phyloP scores from a whole-genome alignment of 2,329 filamentous ascomycete genomes.

The Penicillium decumbens region DNA sequence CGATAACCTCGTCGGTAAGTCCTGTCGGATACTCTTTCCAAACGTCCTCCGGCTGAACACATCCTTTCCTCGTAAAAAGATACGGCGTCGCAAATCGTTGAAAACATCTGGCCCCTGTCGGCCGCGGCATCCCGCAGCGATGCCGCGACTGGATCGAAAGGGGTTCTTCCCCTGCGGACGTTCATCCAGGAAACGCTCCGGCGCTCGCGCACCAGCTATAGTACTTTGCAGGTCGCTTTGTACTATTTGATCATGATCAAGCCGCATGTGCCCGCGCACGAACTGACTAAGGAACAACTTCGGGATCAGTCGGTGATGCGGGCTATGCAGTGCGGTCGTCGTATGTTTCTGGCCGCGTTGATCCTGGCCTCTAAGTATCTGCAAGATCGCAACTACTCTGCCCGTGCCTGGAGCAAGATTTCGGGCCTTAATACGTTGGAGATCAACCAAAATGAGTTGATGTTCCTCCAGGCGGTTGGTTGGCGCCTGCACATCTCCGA shows the following conservation, averaged over 20 bases:
- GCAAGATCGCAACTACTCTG: conserved; percentile 96
- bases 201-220: conserved; percentile 93
- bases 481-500: conserved; percentile 96
- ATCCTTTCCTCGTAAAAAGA: conserved; percentile 53
- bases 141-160: conserved; percentile 59
- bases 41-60: conserved; percentile 24
- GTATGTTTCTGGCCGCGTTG: conserved; percentile 93
- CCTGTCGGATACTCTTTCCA: conserved; percentile 34
- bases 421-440: conserved; percentile 89
- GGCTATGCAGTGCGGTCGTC: conserved; percentile 87
- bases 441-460: conserved; percentile 95
- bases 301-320: conserved; percentile 67
- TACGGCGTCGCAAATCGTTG: conserved; percentile 94
- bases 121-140: conserved; percentile 72
- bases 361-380: conserved; percentile 97
- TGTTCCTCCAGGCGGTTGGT: conserved; percentile 81
- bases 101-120: conserved; percentile 93
- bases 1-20: conserved; percentile 95
- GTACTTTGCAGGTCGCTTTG: conserved; percentile 89
- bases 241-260: conserved; percentile 96
- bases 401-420: conserved; percentile 97
- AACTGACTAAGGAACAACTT: conserved; percentile 82
- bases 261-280: conserved; percentile 73
- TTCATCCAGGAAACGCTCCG: conserved; percentile 98
- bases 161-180: conserved; percentile 81